Base-by-base conservation (phyloP, 139 green algal species). In the Chlamydomonas incerta region DNA sequence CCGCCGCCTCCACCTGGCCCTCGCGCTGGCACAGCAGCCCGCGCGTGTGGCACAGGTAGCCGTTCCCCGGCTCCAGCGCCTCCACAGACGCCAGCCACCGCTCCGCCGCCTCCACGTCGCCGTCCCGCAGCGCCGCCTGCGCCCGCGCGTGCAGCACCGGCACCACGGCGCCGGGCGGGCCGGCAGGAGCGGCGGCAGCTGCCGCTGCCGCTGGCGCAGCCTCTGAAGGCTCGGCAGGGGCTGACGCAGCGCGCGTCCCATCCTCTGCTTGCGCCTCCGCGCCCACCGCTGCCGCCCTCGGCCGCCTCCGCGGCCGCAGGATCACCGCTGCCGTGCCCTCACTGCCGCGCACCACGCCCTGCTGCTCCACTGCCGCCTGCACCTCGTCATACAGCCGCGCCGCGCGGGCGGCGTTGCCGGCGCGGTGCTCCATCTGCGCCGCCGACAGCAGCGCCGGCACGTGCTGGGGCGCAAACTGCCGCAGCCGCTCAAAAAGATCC, bases 1-100 rank as follows among this genome's bases (percentile, higher is more conserved):
- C 72, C 0, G 92, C 93, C 3, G 62, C 75, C 13, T 81, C 68
- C 72, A 91, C 29, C 24, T 90, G 57, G 2, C 94, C 94, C 37
- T 91, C 60, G 67, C 93, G 83, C 86, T 92, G 89, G 26, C 90
- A 82, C 80, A 94, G 77, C 50, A 85, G 68, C 0, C 88, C 94
- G 57, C 93, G 75, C 28, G 91, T 93, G 75, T 94, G 80, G 69
- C 87, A 94, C 77, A 94, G 85, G 74, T 92, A 73, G 23, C 90
- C 90, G 68, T 93, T 94, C 21, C 17, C 31, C 2, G 90, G 82
- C 4, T 95, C 82, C 57, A 87, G 17, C 18, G 35, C 35, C 46
- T 94, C 70, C 8, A 95, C 50, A 24, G 31, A 28, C 23, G 72
- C 31, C 84, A 94, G 82, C 60, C 73, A n/a, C 21, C 73, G 57